Conservation (phyloP, 306 rosid genomes). For the Luffa aegyptiaca region DNA sequence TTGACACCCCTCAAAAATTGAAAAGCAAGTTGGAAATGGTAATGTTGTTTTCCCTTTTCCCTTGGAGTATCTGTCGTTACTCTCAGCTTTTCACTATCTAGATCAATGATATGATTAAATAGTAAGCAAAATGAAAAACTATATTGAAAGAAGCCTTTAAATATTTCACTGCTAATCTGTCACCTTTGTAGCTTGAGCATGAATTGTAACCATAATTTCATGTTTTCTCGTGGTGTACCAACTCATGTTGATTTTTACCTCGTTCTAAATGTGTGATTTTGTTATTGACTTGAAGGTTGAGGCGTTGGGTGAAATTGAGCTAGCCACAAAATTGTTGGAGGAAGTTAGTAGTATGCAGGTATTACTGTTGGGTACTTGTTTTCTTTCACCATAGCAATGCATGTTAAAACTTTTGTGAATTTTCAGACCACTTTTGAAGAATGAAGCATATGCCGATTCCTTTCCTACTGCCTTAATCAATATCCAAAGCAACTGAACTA, state of each 20-base stretch:
- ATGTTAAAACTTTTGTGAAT: background rate
- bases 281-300: conserved; percentile 58
- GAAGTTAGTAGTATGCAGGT: conserved; percentile 57
- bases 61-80: background rate
- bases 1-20: conserved; percentile 87
- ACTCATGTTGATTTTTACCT: background rate
- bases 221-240: background rate
- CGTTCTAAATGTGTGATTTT: background rate
- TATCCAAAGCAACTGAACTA: background rate
- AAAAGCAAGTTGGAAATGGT: conserved; percentile 91
- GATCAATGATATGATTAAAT: background rate
- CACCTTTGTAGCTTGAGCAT: background rate
- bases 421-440: background rate
- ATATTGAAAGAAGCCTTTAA: background rate
- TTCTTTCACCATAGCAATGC: conserved; percentile 2
- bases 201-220: background rate
- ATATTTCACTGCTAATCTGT: background rate
- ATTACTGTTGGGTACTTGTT: conserved; percentile 11
- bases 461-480: background rate
- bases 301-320: conserved; percentile 85
- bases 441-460: background rate
- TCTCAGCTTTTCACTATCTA: background rate
- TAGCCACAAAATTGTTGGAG: conserved; percentile 75
- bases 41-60: conserved; percentile 15
- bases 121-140: background rate